Conservation (phyloP, 2,329 filamentous ascomycete species). For the Xylaria sp. region DNA sequence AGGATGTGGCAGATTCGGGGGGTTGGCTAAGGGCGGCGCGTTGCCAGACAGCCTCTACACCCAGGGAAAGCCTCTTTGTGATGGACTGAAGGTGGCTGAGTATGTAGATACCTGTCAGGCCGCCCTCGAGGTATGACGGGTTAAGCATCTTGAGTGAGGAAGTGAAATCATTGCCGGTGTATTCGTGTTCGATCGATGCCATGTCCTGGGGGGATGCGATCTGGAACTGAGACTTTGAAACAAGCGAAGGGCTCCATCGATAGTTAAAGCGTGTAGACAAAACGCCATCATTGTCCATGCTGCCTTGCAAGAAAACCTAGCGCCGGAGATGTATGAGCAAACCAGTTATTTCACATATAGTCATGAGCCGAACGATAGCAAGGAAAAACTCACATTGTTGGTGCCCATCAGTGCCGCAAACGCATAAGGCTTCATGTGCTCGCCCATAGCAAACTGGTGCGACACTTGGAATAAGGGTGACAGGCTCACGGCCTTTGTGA, state of each 20-base stretch:
- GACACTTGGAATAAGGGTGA: constrained; percentile 96
- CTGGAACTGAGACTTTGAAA: constrained; percentile 89
- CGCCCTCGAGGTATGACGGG: constrained; percentile 92
- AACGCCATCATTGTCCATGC: constrained; percentile 90
- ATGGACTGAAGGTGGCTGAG: constrained; percentile 95
- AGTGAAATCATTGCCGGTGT: constrained; percentile 91
- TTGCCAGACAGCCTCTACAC: constrained; percentile 92
- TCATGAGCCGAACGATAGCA: constrained; percentile 16
- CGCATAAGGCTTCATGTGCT: constrained; percentile 91
- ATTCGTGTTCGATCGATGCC: constrained; percentile 95
- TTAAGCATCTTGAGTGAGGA: constrained; percentile 94
- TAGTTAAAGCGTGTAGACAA: constrained; percentile 93
- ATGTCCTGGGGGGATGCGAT: constrained; percentile 81
- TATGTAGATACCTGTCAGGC: constrained; percentile 93
- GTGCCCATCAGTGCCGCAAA: constrained; percentile 95
- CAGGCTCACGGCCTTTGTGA: constrained; percentile 96
- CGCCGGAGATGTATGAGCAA: constrained; percentile 25
- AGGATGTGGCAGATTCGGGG: constrained; percentile 91
- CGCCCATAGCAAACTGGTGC: constrained; percentile 95
- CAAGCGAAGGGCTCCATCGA: constrained; percentile 81
- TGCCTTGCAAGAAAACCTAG: constrained; percentile 95
- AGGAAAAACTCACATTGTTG: constrained; percentile 74
- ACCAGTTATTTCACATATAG: background rate
- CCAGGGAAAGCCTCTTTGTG: constrained; percentile 85
- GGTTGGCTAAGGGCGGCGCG: constrained; percentile 83